These are phyloP conservation scores for Salisapilia sapeloensis DNA, from an alignment of 352 stramenopile genomes.

Conservation along the genomic window DNA sequence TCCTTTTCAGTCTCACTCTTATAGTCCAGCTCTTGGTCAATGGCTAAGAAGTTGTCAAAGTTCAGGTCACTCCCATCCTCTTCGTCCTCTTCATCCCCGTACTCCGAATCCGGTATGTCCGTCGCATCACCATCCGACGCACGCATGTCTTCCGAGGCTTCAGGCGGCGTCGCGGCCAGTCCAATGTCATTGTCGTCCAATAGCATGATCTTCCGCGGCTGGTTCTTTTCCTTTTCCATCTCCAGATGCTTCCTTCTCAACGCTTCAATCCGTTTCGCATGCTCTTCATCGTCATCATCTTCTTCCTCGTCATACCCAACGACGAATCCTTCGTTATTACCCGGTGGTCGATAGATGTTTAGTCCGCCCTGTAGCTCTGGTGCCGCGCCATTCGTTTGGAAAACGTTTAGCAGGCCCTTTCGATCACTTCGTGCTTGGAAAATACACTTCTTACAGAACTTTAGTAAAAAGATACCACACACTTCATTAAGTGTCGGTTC, in stretches of 20 bases:
- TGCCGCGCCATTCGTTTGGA: too few relatives aligned
- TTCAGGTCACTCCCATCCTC: too few relatives aligned
- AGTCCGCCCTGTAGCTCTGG: too few relatives aligned
- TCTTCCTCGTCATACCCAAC: constrained; percentile 7
- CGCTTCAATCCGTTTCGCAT: constrained; percentile 28
- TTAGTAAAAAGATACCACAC: too few relatives aligned
- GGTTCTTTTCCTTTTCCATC: constrained; percentile 34
- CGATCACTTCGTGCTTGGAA: constrained; percentile 35
- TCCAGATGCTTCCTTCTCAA: constrained; percentile 49
- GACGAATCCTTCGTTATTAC: constrained; percentile 20
- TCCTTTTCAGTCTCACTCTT: background rate
- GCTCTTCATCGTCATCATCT: constrained; percentile 14
- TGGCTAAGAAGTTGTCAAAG: constrained; percentile 22
- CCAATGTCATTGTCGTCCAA: constrained; percentile 19
- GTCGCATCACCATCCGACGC: too few relatives aligned
- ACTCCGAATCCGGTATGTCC: too few relatives aligned
- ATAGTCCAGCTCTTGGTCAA: background rate
- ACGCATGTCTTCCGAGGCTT: too few relatives aligned
- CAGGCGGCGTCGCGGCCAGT: background rate
- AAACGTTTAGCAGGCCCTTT: too few relatives aligned
- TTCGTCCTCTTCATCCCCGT: constrained; percentile 12
- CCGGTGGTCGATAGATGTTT: constrained; percentile 6
- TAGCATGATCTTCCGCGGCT: constrained; percentile 16
- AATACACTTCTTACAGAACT: constrained; percentile 68
- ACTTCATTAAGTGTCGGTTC: too few relatives aligned